phyloP scores from a whole-genome alignment of 495 filamentous ascomycete species.

The Aspergillus egyptiacus region DNA sequence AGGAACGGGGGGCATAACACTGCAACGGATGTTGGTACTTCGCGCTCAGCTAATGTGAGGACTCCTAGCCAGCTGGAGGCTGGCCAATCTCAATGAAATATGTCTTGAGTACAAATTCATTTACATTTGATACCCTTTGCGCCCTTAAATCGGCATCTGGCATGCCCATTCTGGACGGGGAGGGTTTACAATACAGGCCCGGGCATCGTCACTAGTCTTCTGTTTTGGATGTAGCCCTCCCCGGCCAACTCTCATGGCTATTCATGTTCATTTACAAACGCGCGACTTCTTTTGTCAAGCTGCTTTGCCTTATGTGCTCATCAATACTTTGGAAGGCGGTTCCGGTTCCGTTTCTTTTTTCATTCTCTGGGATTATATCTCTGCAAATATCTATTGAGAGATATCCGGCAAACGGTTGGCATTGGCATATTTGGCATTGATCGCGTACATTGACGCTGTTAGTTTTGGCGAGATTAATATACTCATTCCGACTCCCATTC shows the following conservation, averaged over 20 bases:
- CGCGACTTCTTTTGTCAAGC: too few relatives aligned
- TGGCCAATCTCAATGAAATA: conserved; percentile 12
- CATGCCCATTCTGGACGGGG: conserved; percentile 23
- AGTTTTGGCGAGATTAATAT: too few relatives aligned
- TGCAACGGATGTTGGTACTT: background rate
- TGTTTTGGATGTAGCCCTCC: background rate
- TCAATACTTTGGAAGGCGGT: too few relatives aligned
- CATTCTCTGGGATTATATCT: too few relatives aligned
- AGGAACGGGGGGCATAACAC: background rate
- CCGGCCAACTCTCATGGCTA: background rate
- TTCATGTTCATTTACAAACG: too few relatives aligned
- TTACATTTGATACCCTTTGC: conserved; percentile 4
- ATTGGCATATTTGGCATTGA: too few relatives aligned
- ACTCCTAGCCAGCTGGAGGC: conserved; percentile 35
- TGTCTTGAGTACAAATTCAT: background rate
- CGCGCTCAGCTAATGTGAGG: conserved; percentile 2
- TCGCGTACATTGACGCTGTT: too few relatives aligned
- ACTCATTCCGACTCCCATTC: too few relatives aligned
- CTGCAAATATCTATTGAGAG: too few relatives aligned
- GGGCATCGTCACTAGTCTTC: background rate
- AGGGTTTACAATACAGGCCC: background rate
- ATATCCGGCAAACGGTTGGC: too few relatives aligned
- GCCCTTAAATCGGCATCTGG: conserved; percentile 26
- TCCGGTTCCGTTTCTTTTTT: too few relatives aligned
- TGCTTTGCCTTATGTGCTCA: too few relatives aligned